Evolutionary conservation across 306 rosid genomes (phyloP), one percentile per base, ranked within the genome.

Genomic region (Trichosanthes cucumerina): DNA sequence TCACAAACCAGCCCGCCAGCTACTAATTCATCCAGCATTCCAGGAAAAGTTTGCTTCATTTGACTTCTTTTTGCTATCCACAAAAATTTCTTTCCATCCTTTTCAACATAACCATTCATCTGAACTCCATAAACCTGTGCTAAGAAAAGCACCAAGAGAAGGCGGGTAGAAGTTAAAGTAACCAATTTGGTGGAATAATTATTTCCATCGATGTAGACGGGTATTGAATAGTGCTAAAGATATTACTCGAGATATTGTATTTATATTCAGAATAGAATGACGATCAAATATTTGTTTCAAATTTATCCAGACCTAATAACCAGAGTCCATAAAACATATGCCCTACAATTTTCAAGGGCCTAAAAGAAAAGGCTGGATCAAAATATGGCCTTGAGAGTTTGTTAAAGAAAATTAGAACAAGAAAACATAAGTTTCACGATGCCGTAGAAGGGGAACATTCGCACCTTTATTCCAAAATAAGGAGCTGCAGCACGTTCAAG

Each of bases 401-500:
- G 33, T 28, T 28, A 28, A n/a, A n/a, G n/a, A n/a, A n/a, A n/a
- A n/a, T n/a, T n/a, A n/a, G n/a, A n/a, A n/a, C n/a, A n/a, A n/a
- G n/a, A n/a, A n/a, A n/a, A n/a, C n/a, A n/a, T n/a, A n/a, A 66
- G 26, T 65, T 19, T 19, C 72, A 36, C 72, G 9, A 21, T 7
- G 39, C 23, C 9, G 57, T 44, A 33, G 43, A 63, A 47, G 41
- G 57, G 24, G 43, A 78, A 46, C 21, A 66, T 56, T 43, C 57
- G 26, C 24, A 94, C 97, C 96, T 94, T 92, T 81, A 89, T 89
- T 82, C 98, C 98, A 81, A 94, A 94, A 87, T 88, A 90, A 75
- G 98, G 97, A 80, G 97, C 93, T 6, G 98, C 98, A 11, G 98
- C 98, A 63, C 98, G 98, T 71, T 94, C 98, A 21, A 94, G 82